These are phyloP conservation scores for Elsinoe arachidis DNA, from an alignment of 2,329 filamentous ascomycete species.

Conservation along the genomic window DNA sequence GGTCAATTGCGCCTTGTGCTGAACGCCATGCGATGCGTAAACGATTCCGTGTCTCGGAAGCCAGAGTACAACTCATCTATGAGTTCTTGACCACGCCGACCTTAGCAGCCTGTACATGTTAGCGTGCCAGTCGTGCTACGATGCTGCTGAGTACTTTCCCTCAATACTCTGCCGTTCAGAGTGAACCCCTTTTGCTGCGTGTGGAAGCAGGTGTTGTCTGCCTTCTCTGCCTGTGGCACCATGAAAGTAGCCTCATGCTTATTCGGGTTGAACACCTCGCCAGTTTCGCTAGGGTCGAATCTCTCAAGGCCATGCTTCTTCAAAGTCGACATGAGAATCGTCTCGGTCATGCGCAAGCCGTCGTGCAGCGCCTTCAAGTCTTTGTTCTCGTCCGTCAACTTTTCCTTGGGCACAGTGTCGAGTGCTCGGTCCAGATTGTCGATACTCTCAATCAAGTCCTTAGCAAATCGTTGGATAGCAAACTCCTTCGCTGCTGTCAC, in stretches of 20 bases:
- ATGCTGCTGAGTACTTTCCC: constrained; percentile 36
- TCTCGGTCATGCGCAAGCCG: constrained; percentile 91
- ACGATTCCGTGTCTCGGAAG: background rate
- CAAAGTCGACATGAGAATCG: constrained; percentile 75
- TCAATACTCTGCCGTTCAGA: constrained; percentile 80
- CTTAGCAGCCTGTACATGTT: constrained; percentile 59
- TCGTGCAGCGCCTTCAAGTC: constrained; percentile 76
- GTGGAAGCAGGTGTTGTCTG: constrained; percentile 82
- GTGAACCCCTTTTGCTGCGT: constrained; percentile 94
- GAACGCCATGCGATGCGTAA: constrained; percentile 10
- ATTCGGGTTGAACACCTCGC: constrained; percentile 91
- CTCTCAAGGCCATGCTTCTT: constrained; percentile 91
- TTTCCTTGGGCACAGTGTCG: constrained; percentile 64
- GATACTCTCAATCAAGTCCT: constrained; percentile 87
- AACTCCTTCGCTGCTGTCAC: constrained; percentile 82
- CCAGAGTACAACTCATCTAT: constrained; percentile 21
- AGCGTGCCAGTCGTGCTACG: background rate
- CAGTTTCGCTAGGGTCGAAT: constrained; percentile 62
- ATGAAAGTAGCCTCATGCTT: constrained; percentile 95
- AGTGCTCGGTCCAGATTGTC: constrained; percentile 97
- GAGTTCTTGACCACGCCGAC: constrained; percentile 90
- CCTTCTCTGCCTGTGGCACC: constrained; percentile 76
- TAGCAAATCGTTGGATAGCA: constrained; percentile 87
- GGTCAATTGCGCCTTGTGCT: background rate
- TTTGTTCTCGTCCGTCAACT: constrained; percentile 55